Conservation (phyloP, 2,329 filamentous ascomycete genomes). For the Trichoderma semiorbis region DNA sequence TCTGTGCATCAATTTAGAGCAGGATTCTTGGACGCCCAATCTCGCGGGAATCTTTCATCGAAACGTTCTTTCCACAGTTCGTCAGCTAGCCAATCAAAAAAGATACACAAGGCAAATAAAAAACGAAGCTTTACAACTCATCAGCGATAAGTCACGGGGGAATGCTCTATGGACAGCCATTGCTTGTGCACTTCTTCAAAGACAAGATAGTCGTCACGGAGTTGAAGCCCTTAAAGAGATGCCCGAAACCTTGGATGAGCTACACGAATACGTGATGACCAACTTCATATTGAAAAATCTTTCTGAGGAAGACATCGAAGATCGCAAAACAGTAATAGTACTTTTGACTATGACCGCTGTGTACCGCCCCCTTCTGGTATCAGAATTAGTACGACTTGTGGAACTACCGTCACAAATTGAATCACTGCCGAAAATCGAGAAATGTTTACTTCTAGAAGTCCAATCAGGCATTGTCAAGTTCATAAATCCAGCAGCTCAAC, state of each 20-base stretch:
- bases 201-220: background rate
- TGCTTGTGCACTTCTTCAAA: background rate
- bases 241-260: background rate
- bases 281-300: too few species aligned
- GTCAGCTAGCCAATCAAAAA: background rate
- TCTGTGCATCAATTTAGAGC: background rate
- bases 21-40: fast-evolving
- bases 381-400: background rate
- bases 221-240: background rate
- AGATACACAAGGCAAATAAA: background rate
- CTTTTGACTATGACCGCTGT: background rate
- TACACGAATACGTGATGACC: too few species aligned
- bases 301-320: too few species aligned
- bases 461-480: background rate
- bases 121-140: background rate
- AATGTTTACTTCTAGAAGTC: background rate
- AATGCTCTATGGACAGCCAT: background rate
- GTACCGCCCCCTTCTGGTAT: background rate
- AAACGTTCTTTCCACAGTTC: background rate
- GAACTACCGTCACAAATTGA: background rate
- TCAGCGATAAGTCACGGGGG: background rate
- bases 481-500: background rate
- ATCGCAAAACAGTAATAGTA: too few species aligned
- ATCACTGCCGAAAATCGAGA: fast-evolving
- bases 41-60: background rate